A percentile compares a stretch with the other conserved stretches of the same genome.
phyloP scores from a whole-genome alignment of 2,329 filamentous ascomycete genomes.

The Keithomyces neogunnii region DNA sequence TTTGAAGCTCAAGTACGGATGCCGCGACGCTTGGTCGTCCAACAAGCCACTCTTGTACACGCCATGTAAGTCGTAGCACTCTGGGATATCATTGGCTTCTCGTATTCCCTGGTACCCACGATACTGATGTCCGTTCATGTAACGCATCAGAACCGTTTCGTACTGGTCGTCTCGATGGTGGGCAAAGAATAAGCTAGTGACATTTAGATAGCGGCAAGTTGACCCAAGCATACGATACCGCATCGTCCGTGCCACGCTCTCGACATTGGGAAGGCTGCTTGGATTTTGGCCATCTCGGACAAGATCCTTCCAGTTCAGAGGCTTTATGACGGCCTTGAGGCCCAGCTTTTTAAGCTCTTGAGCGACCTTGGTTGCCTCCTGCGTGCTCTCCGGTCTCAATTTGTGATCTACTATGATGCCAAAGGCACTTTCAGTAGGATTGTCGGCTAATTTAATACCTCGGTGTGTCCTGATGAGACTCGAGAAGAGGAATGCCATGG shows the following conservation, averaged over 20 bases:
- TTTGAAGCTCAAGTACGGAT: slow-evolving; percentile 31
- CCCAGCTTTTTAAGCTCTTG: slow-evolving; percentile 29
- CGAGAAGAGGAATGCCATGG: slow-evolving; percentile 67
- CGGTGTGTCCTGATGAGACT: slow-evolving; percentile 27
- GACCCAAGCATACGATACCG: slow-evolving; percentile 65
- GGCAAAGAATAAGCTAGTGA: slow-evolving; percentile 62
- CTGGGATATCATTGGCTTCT: slow-evolving; percentile 61
- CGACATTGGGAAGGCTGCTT: slow-evolving; percentile 51
- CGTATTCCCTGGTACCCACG: slow-evolving; percentile 67
- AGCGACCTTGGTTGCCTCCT: slow-evolving; percentile 43
- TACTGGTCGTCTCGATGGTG: slow-evolving; percentile 90
- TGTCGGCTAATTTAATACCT: slow-evolving; percentile 34
- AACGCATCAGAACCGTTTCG: slow-evolving; percentile 78
- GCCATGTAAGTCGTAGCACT: slow-evolving; percentile 68
- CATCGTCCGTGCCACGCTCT: slow-evolving; percentile 63
- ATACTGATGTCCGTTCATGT: slow-evolving; percentile 58
- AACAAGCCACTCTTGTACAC: slow-evolving; percentile 57
- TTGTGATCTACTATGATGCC: slow-evolving; percentile 50
- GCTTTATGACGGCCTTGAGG: slow-evolving; percentile 17
- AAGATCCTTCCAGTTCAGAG: slow-evolving; percentile 39
- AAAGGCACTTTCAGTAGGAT: slow-evolving; percentile 31
- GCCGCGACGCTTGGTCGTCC: slow-evolving; percentile 31
- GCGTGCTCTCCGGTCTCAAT: slow-evolving; percentile 40
- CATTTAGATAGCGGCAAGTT: slow-evolving; percentile 42
- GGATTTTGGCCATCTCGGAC: slow-evolving; percentile 22